Conservation (phyloP, 2,329 filamentous ascomycete genomes). For the Simplicillium aogashimaense region DNA sequence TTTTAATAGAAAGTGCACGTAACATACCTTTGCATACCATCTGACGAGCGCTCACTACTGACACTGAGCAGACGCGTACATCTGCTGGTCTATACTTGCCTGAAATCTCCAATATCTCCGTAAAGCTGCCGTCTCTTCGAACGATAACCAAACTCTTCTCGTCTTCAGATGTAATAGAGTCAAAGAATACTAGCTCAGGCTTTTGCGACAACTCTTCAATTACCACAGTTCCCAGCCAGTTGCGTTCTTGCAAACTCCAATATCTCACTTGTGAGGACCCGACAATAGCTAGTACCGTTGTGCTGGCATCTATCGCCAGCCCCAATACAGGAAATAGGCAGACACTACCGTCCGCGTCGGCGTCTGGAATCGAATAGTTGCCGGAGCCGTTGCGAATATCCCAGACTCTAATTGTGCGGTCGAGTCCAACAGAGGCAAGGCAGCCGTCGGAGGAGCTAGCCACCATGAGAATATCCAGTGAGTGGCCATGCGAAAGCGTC, state of each 20-base stretch:
- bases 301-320: constrained; percentile 54
- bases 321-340: constrained; percentile 51
- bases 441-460: constrained; percentile 52
- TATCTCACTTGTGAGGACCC: constrained; percentile 48
- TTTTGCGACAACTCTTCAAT: constrained; percentile 43
- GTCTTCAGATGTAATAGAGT: constrained; percentile 22
- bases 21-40: no score
- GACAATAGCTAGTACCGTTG: constrained; percentile 57
- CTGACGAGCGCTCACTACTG: no score
- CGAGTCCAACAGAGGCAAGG: constrained; percentile 60
- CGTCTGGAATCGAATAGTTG: constrained; percentile 30
- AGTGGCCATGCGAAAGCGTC: constrained; percentile 52
- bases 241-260: constrained; percentile 50
- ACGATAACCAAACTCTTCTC: constrained; percentile 48
- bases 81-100: no score
- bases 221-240: constrained; percentile 44
- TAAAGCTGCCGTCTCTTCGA: constrained; percentile 53
- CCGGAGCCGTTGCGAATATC: constrained; percentile 36
- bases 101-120: constrained; percentile 30
- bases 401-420: constrained; percentile 60
- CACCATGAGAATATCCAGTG: constrained; percentile 59
- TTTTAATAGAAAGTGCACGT: no score
- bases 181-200: constrained; percentile 56
- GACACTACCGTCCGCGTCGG: constrained; percentile 25
- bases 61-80: no score